Percentiles rank a stretch among this genome's conserved stretches.
phyloP scores from a whole-genome alignment of 2,329 filamentous ascomycete species.

The Pyrenochaeta sp. region DNA sequence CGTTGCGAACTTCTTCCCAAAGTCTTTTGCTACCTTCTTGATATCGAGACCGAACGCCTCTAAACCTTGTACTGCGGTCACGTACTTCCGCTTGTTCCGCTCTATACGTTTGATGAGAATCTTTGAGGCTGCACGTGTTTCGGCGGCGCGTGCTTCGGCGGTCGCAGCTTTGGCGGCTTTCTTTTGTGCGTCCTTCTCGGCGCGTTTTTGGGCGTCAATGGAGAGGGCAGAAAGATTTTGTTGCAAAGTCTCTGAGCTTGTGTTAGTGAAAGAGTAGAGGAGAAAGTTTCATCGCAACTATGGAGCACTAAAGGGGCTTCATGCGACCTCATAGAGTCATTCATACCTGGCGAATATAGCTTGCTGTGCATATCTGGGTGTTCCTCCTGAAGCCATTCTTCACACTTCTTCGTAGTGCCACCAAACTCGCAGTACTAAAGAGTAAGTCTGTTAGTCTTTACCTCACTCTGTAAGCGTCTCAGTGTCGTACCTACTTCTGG shows the following conservation, averaged over 20 bases:
- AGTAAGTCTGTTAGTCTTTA: constrained; percentile 14
- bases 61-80: constrained; percentile 89
- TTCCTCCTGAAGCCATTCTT: constrained; percentile 87
- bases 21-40: constrained; percentile 95
- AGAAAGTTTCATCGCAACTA: neutral
- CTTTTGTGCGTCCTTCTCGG: constrained; percentile 94
- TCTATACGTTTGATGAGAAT: constrained; percentile 96
- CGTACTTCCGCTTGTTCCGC: constrained; percentile 96
- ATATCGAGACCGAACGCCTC: constrained; percentile 91
- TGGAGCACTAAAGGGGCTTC: neutral
- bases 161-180: constrained; percentile 95
- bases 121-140: constrained; percentile 82
- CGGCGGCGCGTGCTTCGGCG: constrained; percentile 81
- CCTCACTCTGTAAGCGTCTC: constrained; percentile 5
- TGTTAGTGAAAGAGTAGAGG: constrained; percentile 6
- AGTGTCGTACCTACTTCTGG: constrained; percentile 68
- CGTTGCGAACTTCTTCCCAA: constrained; percentile 98
- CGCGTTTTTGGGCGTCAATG: constrained; percentile 90
- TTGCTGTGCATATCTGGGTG: constrained; percentile 76
- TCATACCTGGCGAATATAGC: constrained; percentile 85
- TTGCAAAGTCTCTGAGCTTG: constrained; percentile 67
- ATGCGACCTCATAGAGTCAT: neutral
- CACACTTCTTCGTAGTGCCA: constrained; percentile 94
- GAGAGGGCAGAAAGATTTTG: constrained; percentile 87
- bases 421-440: constrained; percentile 97